Evolutionary conservation across 441 rosid species (phyloP).

Genomic region (Cnidoscolus chayamansa): DNA sequence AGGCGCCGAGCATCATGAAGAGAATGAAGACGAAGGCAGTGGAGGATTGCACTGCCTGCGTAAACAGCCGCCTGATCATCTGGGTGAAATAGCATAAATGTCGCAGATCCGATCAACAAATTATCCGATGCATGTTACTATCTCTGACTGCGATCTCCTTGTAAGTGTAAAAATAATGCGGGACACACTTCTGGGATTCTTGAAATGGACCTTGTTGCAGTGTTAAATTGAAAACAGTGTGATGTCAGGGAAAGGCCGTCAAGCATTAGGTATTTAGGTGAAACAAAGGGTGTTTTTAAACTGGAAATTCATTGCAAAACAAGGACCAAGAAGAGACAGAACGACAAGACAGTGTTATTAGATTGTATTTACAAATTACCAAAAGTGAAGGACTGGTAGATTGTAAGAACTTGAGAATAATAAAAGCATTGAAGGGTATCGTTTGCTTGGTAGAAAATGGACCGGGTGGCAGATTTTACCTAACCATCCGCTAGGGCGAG

Average conservation of each 20-base stretch:
- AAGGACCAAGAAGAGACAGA: too few relatives aligned
- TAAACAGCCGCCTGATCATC: conserved; percentile 21
- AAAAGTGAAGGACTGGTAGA: neutral
- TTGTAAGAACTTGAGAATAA: neutral
- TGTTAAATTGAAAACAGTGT: neutral
- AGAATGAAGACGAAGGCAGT: conserved; percentile 24
- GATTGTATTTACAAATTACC: too few relatives aligned
- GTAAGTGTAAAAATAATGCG: too few relatives aligned
- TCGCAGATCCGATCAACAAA: conserved; percentile 25
- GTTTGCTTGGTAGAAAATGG: neutral
- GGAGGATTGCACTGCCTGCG: conserved; percentile 28
- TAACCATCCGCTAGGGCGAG: too few relatives aligned
- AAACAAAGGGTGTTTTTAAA: too few relatives aligned
- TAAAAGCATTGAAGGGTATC: neutral
- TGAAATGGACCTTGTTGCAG: neutral
- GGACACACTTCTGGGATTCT: neutral
- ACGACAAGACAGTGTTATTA: too few relatives aligned
- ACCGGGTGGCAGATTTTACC: neutral
- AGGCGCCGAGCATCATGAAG: conserved; percentile 45
- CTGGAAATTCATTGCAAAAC: too few relatives aligned
- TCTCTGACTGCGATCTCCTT: neutral
- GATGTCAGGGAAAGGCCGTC: neutral
- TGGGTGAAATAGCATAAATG: conserved; percentile 19
- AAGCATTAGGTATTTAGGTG: neutral
- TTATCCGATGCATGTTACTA: conserved; percentile 17